Evolutionary conservation across 805 yeast genomes (phyloP), one percentile per base, ranked within the genome.

Genomic region (Saccharomycopsis schoenii): DNA sequence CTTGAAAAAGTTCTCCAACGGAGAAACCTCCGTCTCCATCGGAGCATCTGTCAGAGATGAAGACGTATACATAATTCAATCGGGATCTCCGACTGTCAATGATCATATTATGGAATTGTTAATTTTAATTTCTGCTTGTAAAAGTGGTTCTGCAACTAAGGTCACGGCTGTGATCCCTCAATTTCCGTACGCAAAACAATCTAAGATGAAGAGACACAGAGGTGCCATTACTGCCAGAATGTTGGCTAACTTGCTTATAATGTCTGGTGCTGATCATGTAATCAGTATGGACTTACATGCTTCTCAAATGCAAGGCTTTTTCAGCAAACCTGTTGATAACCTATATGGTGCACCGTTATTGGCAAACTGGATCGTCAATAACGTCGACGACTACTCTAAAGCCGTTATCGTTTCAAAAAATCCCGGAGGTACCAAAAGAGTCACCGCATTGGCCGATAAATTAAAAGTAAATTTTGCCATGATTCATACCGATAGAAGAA

Each of bases 261-360:
- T 94, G 96, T 98, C 99, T 2, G 99, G 99, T 67, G 99, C 98
- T 29, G 98, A 94, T 74, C 99, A 94, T 74, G 96, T 94, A 61
- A 93, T 94, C 47, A 89, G 97, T 2, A 92, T 94, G 97, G 99
- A 94, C 71, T 77, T 94, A 66, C 85, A 83, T 67, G 99, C 99
- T 34, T 85, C 97, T 41, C 99, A 94, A 75, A 94, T 94, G 99
- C 99, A 94, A 77, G 99, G 99, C 14, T 94, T 94, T 71, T 94
- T 94, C 77, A 82, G 96, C 40, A 92, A 91, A 68, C 99, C 99
- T 0, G 99, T 94, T 34, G 99, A 94, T 73, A 94, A 94, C 73
- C 77, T 94, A 63, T 91, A 90, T 69, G 97, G 97, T 34, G 97
- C 96, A 1, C 99, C 99, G 57, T 89, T 97, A 50, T 80, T 94